These are phyloP conservation scores for Yamadazyma trypodendri DNA, from an alignment of 1,139 yeast species.

Conservation along the genomic window DNA sequence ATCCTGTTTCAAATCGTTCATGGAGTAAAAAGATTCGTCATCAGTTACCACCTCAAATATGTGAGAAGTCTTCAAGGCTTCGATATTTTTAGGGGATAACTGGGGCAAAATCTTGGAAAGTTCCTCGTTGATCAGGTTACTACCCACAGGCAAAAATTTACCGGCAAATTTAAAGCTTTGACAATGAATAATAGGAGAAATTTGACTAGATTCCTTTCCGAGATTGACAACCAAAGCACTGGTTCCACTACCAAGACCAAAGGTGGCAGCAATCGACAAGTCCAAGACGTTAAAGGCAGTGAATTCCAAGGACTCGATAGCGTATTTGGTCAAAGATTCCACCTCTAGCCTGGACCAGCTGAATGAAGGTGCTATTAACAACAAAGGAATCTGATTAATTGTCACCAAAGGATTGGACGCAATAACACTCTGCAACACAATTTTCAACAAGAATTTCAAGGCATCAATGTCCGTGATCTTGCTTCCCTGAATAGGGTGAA, in stretches of 20 bases:
- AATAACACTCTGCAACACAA: slow-evolving; percentile 58
- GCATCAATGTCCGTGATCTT: slow-evolving; percentile 67
- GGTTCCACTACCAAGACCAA: slow-evolving; percentile 63
- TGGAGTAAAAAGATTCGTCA: slow-evolving; percentile 63
- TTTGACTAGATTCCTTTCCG: slow-evolving; percentile 72
- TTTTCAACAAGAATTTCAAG: slow-evolving; percentile 63
- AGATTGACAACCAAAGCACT: slow-evolving; percentile 76
- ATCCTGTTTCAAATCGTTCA: slow-evolving; percentile 41
- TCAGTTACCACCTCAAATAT: slow-evolving; percentile 70
- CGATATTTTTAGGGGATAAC: slow-evolving; percentile 60
- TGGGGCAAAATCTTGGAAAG: slow-evolving; percentile 56
- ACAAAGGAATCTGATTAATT: slow-evolving; percentile 44
- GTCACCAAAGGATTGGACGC: slow-evolving; percentile 50
- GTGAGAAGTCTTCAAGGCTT: slow-evolving; percentile 67
- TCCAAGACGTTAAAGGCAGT: slow-evolving; percentile 75
- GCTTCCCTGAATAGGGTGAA: slow-evolving; percentile 66
- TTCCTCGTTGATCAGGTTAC: slow-evolving; percentile 55
- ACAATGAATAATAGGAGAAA: slow-evolving; percentile 75
- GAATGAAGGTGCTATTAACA: slow-evolving; percentile 62
- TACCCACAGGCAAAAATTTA: slow-evolving; percentile 55
- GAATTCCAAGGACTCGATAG: slow-evolving; percentile 70
- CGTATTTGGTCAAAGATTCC: slow-evolving; percentile 71
- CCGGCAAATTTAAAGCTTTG: slow-evolving; percentile 58
- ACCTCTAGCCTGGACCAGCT: slow-evolving; percentile 68
- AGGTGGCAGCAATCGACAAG: slow-evolving; percentile 66